A percentile compares a stretch with the other conserved stretches of the same genome.
These are phyloP conservation scores for Saccharomyces cerevisiae DNA, from an alignment of 805 yeast species.

Conservation along the genomic window DNA sequence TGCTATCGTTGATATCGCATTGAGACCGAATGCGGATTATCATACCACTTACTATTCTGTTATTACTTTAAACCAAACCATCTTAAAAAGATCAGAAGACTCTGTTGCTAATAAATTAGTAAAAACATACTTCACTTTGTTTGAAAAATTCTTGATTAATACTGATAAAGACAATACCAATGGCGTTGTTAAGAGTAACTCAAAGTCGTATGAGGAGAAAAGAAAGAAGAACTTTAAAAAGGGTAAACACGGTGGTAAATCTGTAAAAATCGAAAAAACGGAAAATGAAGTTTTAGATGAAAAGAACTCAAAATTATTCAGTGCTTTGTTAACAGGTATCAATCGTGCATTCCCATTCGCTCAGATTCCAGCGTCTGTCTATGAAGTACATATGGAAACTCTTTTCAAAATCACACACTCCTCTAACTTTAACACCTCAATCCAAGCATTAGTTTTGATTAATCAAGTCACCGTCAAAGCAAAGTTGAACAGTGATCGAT, in stretches of 20 bases:
- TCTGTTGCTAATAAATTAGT: conserved; percentile 78
- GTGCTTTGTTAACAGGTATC: conserved; percentile 88
- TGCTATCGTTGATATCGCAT: conserved; percentile 70
- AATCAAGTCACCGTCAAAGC: conserved; percentile 68
- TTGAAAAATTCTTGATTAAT: conserved; percentile 72
- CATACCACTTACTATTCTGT: conserved; percentile 84
- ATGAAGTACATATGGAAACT: conserved; percentile 70
- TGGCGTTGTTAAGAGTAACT: conserved; percentile 27
- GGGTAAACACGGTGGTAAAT: conserved; percentile 84
- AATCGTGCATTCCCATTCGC: conserved; percentile 95
- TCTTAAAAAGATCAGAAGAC: conserved; percentile 67
- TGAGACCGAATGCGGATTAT: conserved; percentile 68
- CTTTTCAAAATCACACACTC: conserved; percentile 87
- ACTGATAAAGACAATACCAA: conserved; percentile 42
- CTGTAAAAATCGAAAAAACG: conserved; percentile 54
- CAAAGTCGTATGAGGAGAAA: conserved; percentile 43
- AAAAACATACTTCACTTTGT: conserved; percentile 75
- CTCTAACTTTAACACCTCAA: conserved; percentile 85
- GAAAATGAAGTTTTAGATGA: conserved; percentile 65
- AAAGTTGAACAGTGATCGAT: conserved; percentile 54
- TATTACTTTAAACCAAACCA: conserved; percentile 86
- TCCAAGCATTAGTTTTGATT: conserved; percentile 83
- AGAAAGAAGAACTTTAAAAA: conserved; percentile 70
- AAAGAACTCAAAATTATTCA: conserved; percentile 72
- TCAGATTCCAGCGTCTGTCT: conserved; percentile 58